A percentile compares a stretch with the other conserved stretches of the same genome.
Evolutionary conservation across 495 filamentous ascomycete species (phyloP).

Genomic region (Talaromyces adpressus): DNA sequence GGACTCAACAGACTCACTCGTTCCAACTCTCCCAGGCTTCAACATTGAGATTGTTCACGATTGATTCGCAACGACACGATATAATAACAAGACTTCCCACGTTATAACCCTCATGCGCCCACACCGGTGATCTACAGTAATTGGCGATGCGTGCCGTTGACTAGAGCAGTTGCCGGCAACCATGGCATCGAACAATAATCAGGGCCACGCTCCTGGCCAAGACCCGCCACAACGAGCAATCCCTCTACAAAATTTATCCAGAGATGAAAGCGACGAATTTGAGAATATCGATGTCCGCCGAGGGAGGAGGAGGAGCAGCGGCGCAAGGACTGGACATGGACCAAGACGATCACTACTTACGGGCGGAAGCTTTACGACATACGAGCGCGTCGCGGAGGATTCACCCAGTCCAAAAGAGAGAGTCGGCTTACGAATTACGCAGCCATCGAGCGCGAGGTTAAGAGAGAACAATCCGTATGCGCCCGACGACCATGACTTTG

Average conservation of each 20-base stretch:
- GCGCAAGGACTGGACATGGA: conserved; percentile 20
- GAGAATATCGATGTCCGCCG: conserved; percentile 19
- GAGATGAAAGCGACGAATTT: conserved; percentile 41
- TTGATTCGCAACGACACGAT: not conserved
- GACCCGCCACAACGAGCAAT: conserved; percentile 59
- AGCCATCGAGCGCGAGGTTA: conserved; percentile 25
- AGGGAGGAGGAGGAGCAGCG: conserved; percentile 21
- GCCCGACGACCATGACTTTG: conserved; percentile 19
- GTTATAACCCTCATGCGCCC: conserved; percentile 9
- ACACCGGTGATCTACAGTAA: conserved; percentile 8
- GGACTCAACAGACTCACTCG: not conserved
- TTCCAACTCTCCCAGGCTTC: not conserved
- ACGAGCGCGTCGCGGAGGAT: conserved; percentile 46
- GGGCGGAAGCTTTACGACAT: conserved; percentile 29
- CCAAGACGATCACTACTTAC: conserved; percentile 31
- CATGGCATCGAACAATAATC: conserved; percentile 53
- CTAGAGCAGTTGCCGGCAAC: conserved; percentile 32
- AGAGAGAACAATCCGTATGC: conserved; percentile 19
- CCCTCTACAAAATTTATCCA: conserved; percentile 74
- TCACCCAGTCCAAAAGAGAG: conserved; percentile 38
- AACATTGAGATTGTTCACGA: not conserved
- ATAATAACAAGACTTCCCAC: not conserved
- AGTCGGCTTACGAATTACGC: conserved; percentile 12
- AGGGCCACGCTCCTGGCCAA: conserved; percentile 34
- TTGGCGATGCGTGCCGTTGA: conserved; percentile 37